Evolutionary conservation across 2,329 filamentous ascomycete genomes (phyloP), one percentile per base, ranked within the genome.

Genomic region (Graphiopsis chlorocephala): DNA sequence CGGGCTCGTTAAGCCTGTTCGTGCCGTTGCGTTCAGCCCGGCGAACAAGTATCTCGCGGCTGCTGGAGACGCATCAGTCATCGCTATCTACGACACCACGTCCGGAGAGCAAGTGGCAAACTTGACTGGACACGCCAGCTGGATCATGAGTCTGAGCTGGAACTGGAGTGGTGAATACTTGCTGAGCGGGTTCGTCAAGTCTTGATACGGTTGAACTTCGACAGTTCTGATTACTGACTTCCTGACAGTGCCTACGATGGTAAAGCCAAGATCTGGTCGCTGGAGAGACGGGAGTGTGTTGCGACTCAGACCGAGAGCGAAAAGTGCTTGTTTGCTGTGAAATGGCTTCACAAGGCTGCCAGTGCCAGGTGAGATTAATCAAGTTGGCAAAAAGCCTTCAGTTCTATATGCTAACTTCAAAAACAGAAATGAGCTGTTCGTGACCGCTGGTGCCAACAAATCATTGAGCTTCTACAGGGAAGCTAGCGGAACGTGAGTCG

Each of bases 261-360:
- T 42, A 97, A 96, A 78, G 92, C 91, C 66, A 97, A 97, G 78
- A 91, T 98, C 31, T 99, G 95, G 95, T 94, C 92, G 31, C 86
- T 97, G 65, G 93, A 97, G 72, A 86, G 88, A 35, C 86, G 88
- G 64, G 84, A 84, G 4, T 98, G 95, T 75, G 95, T 99, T 52
- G 93, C 94, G 14, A 99, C 95, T 11, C 92, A 97, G 75, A 93
- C 90, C 65, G 93, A 98, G 80, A 93, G 91, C 6, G 93, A 94
- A 68, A 90, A 91, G 78, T 75, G 73, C 61, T 75, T 98, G 2
- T 97, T 93, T 90, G 86, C 87, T 63, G 91, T 93, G 29, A 89
- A 87, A 73, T 96, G 92, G 92, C 78, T 96, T 66, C 90, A 90
- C 12, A 93, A 90, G 79, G 70, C 71, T n/a, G 78, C 78, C 4